Evolutionary conservation across 345 rosid species (phyloP), one percentile per base, ranked within the genome.

Genomic region (Barbarea vulgaris): DNA sequence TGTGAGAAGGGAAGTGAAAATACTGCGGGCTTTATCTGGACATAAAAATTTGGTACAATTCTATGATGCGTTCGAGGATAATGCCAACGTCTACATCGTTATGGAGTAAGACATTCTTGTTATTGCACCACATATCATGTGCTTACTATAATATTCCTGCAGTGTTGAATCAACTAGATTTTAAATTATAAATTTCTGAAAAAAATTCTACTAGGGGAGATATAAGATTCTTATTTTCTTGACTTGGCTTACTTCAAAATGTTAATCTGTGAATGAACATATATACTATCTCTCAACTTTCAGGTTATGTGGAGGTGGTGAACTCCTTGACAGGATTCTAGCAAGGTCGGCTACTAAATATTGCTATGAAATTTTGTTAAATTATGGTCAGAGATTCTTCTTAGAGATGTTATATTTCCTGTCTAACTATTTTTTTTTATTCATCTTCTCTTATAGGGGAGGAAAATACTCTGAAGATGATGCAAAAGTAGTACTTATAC

Each of bases 291-390:
- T 56, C 73, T 17, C 12, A 72, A 53, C 64, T 79, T 83, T 70
- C 94, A 95, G 99, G 90, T 83, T 95, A 79, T 95, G 99, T 81
- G 96, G 85, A 85, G 99, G 99, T 79, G 99, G 99, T 66, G 99
- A 93, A 79, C 99, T 95, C 42, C 83, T 95, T 48, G 98, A 93
- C 79, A 90, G 89, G 79, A 93, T 96, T 83, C 93, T 96, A 54
- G 81, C 96, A 63, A 89, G 99, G 98, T 95, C 61, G 22, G 80
- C 33, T 73, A 10, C 33, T 62, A 46, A 39, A 17, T 37, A 56
- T 17, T 67, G 22, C 41, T 54, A 5, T 70, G 9, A 63, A n/a
- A 31, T 28, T 25, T 22, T 27, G 14, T 11, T 42, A 24, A 52
- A 9, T 24, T 50, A 51, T 63, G 24, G 27, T 50, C 63, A 48